Evolutionary conservation across 1,139 yeast genomes (phyloP).

Genomic region (Blastobotrys buckinghamii): DNA sequence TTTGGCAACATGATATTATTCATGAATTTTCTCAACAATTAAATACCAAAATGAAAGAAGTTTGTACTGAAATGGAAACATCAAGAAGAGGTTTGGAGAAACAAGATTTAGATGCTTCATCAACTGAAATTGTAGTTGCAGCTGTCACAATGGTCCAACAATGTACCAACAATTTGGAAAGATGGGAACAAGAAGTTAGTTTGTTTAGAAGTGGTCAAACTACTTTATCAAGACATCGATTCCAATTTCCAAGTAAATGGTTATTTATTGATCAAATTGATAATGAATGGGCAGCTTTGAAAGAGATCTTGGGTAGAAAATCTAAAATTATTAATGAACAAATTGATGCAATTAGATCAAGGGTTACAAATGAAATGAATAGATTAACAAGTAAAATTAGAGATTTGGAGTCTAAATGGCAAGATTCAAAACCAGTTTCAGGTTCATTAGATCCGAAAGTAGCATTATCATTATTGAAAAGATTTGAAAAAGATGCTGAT

Average conservation of each 20-base stretch:
- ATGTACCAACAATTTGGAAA: conserved; percentile 23
- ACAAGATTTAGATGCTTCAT: conserved; percentile 32
- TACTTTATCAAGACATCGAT: conserved; percentile 42
- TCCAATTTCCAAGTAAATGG: conserved; percentile 52
- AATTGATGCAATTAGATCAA: conserved; percentile 39
- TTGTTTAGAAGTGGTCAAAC: conserved; percentile 41
- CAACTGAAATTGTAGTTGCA: conserved; percentile 35
- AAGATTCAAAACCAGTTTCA: conserved; percentile 43
- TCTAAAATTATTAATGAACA: conserved; percentile 40
- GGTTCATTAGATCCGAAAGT: conserved; percentile 41
- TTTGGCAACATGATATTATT: conserved; percentile 49
- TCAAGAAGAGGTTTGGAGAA: conserved; percentile 35
- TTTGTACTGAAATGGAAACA: conserved; percentile 28
- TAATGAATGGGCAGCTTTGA: conserved; percentile 43
- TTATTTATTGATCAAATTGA: conserved; percentile 59
- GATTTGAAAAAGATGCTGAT: conserved; percentile 37
- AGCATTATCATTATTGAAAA: conserved; percentile 46
- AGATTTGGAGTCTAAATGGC: conserved; percentile 42
- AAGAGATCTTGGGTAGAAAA: conserved; percentile 40
- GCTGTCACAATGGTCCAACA: conserved; percentile 35
- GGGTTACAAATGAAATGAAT: conserved; percentile 39
- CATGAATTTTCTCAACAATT: conserved; percentile 41
- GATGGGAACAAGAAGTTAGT: conserved; percentile 32
- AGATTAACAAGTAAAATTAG: conserved; percentile 37
- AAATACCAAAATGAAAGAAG: conserved; percentile 26